A percentile compares a stretch with the other conserved stretches of the same genome.
Evolutionary conservation across 352 stramenopile genomes (phyloP).

Genomic region (Pythium diclinum): DNA sequence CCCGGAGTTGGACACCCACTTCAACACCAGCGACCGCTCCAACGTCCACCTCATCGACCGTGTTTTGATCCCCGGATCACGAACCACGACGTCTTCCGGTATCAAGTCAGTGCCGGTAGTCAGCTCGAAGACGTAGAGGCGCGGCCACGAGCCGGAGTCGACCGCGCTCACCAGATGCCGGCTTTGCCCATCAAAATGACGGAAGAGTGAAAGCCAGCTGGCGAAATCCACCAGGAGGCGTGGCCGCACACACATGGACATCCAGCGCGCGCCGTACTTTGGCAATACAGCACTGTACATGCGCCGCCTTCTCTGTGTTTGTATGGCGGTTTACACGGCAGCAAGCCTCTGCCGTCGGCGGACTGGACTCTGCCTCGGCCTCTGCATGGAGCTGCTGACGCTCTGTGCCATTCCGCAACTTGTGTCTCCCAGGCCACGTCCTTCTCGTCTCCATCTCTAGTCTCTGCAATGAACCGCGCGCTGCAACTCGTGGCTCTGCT

Average conservation of each 20-base stretch:
- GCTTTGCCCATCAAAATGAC: not conserved
- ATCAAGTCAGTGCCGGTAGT: not conserved
- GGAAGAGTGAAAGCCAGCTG: not conserved
- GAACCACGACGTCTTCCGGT: conserved; percentile 1
- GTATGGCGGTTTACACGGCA: not conserved
- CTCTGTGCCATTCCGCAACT: conserved; percentile 16
- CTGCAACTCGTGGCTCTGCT: conserved; percentile 26
- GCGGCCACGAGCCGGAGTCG: conserved; percentile 5
- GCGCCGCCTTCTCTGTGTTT: not conserved
- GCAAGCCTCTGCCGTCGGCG: not conserved
- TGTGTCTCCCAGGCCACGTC: conserved; percentile 1
- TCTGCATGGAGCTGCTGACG: not conserved
- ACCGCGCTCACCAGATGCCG: not conserved
- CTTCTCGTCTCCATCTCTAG: conserved; percentile 1
- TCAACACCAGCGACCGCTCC: conserved; percentile 74
- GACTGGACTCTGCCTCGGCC: conserved; percentile 2
- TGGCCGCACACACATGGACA: not conserved
- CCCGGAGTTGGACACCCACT: conserved; percentile 61
- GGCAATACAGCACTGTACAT: not conserved
- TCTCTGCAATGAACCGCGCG: conserved; percentile 26
- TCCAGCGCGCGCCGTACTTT: not conserved
- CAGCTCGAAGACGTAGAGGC: conserved; percentile 11
- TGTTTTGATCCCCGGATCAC: conserved; percentile 30
- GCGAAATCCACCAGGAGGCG: conserved; percentile 4
- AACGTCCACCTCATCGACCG: conserved; percentile 81